A percentile compares a stretch with the other conserved stretches of the same genome.
These are phyloP conservation scores for Candida anglica DNA, from an alignment of 805 yeast species.

Conservation along the genomic window DNA sequence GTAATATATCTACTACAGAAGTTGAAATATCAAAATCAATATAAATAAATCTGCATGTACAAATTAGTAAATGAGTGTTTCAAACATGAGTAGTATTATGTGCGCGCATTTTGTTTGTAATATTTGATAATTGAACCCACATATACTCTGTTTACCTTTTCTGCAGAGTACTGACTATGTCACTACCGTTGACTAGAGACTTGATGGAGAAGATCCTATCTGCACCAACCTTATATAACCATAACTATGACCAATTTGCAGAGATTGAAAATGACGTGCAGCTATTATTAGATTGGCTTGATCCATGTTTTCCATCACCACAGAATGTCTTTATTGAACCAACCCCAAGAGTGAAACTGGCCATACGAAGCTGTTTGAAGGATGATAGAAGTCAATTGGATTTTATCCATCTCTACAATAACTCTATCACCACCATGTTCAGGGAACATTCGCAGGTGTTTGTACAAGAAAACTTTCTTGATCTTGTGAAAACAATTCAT, in stretches of 20 bases:
- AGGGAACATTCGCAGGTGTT: slow-evolving; percentile 8
- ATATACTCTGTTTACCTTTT: no score
- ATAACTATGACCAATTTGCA: slow-evolving; percentile 5
- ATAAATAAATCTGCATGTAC: no score
- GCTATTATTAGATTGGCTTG: slow-evolving; percentile 28
- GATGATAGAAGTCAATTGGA: slow-evolving; percentile 28
- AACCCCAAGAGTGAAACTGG: slow-evolving; percentile 30
- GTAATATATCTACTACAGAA: no score
- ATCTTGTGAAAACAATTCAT: slow-evolving; percentile 13
- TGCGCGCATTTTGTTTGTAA: no score
- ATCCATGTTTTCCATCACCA: slow-evolving; percentile 21
- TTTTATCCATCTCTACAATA: slow-evolving; percentile 28
- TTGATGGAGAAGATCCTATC: slow-evolving; percentile 11
- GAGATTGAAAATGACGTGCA: slow-evolving; percentile 34
- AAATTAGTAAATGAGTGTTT: no score
- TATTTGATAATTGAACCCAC: no score
- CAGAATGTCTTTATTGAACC: slow-evolving; percentile 19
- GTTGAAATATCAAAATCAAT: no score
- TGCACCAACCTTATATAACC: slow-evolving; percentile 8
- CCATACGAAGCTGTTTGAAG: slow-evolving; percentile 33
- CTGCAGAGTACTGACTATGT: no score
- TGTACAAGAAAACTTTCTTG: slow-evolving; percentile 5
- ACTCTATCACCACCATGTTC: slow-evolving; percentile 24
- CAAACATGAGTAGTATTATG: no score
- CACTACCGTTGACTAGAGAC: slow-evolving; percentile 7